These are phyloP conservation scores for Parastagonospora avenae DNA, from an alignment of 2,329 filamentous ascomycete species.

Conservation along the genomic window DNA sequence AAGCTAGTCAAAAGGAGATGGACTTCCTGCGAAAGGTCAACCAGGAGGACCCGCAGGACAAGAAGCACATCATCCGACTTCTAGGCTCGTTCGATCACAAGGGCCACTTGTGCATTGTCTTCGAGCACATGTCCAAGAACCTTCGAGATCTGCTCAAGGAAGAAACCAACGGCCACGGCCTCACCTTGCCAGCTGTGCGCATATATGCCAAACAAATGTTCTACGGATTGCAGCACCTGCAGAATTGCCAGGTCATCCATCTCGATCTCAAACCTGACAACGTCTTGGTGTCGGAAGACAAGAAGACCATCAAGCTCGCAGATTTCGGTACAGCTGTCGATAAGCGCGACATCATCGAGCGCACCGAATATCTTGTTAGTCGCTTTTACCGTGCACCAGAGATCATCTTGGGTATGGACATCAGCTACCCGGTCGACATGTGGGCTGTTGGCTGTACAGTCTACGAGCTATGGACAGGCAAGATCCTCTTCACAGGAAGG, in stretches of 20 bases:
- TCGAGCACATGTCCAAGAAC: constrained; percentile 86
- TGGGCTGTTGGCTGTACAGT: constrained; percentile 98
- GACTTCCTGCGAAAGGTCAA: constrained; percentile 88
- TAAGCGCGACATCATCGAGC: constrained; percentile 79
- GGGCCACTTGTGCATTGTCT: constrained; percentile 93
- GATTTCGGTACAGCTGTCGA: constrained; percentile 97
- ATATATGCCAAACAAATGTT: constrained; percentile 96
- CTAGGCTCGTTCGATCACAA: constrained; percentile 91
- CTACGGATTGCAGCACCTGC: constrained; percentile 82
- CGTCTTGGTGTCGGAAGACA: constrained; percentile 66
- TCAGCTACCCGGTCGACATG: constrained; percentile 93
- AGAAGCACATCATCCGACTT: constrained; percentile 89
- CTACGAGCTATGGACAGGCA: constrained; percentile 96
- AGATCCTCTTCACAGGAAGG: constrained; percentile 92
- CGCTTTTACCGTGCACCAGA: constrained; percentile 97
- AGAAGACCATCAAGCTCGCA: constrained; percentile 86
- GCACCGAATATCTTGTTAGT: constrained; percentile 93
- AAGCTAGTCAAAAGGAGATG: constrained; percentile 93
- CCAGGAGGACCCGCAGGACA: constrained; percentile 82
- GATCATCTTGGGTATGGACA: constrained; percentile 95
- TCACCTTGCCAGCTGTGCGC: constrained; percentile 85
- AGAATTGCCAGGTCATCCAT: constrained; percentile 91
- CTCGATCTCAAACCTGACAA: constrained; percentile 98
- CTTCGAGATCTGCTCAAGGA: constrained; percentile 93
- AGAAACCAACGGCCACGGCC: constrained; percentile 78